Conservation (phyloP, 148 eudicot genomes). For the Nepenthes mirabilis region DNA sequence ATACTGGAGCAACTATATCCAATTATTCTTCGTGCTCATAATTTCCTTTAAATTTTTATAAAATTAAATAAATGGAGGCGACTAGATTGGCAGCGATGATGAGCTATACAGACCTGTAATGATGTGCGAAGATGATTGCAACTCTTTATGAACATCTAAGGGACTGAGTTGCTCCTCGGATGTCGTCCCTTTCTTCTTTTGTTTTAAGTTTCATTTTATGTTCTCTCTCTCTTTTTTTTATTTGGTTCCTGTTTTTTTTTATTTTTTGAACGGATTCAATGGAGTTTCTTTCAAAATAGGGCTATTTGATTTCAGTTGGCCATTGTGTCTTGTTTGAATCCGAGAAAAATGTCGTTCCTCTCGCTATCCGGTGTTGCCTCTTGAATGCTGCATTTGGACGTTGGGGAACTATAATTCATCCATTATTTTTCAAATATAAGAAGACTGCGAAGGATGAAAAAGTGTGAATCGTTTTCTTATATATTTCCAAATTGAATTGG, state of each 20-base stretch:
- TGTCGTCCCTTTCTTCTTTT: background rate
- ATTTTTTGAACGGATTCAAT: background rate
- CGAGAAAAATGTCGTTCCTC: slow-evolving; percentile 26
- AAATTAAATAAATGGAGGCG: background rate
- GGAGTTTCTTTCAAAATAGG: background rate
- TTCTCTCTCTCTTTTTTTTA: background rate
- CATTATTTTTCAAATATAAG: too few relatives aligned
- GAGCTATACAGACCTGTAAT: slow-evolving; percentile 78
- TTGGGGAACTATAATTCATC: slow-evolving; percentile 34
- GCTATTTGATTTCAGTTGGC: background rate
- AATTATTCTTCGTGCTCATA: background rate
- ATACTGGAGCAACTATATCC: slow-evolving; percentile 29
- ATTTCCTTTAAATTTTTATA: background rate
- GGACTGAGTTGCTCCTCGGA: slow-evolving; percentile 29
- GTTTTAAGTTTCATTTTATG: background rate
- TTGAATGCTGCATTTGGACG: slow-evolving; percentile 39
- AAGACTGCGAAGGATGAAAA: too few relatives aligned
- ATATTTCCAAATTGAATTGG: too few relatives aligned
- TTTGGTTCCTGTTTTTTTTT: background rate
- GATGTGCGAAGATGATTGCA: slow-evolving; percentile 80
- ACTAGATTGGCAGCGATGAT: slow-evolving; percentile 25
- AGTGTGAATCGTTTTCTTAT: too few relatives aligned
- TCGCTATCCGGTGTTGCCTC: slow-evolving; percentile 45
- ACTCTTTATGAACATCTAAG: slow-evolving; percentile 57
- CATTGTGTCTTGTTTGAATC: slow-evolving; percentile 11